These are phyloP conservation scores for Mortierella claussenii DNA, from an alignment of 192 early-diverging fungal species.

Conservation along the genomic window DNA sequence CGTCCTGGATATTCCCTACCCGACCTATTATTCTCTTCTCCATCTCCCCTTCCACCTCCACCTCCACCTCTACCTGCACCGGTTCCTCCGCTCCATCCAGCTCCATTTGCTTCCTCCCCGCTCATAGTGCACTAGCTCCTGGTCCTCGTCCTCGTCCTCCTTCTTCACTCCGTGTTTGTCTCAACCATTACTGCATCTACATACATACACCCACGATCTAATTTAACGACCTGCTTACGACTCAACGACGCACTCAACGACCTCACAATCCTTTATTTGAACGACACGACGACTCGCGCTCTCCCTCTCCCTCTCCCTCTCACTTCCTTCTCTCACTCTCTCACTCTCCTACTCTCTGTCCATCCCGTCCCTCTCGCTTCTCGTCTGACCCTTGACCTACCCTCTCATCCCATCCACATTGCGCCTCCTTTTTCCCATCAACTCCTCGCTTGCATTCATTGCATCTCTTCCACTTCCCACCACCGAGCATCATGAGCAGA, in stretches of 20 bases:
- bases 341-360: background rate
- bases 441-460: too few relatives aligned
- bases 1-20: conserved; percentile 5
- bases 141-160: background rate
- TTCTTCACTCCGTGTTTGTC: background rate
- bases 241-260: too few relatives aligned
- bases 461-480: too few relatives aligned
- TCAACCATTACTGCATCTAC: background rate
- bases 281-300: too few relatives aligned
- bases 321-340: background rate
- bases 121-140: too few relatives aligned
- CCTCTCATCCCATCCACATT: conserved; percentile 3
- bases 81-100: background rate
- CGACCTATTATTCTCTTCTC: background rate
- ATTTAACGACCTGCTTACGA: too few relatives aligned
- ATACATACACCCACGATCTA: too few relatives aligned
- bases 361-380: background rate
- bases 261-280: too few relatives aligned
- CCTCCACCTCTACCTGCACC: background rate
- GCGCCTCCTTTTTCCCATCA: too few relatives aligned
- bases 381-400: background rate
- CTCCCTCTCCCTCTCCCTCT: background rate
- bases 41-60: background rate
- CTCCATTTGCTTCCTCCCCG: too few relatives aligned
- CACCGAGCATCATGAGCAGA: conserved; percentile 17